Percentiles rank a stretch among this genome's conserved stretches.
Evolutionary conservation across 225 moss, liverwort and hornwort species (phyloP).

Genomic region (Lunularia cruciata): DNA sequence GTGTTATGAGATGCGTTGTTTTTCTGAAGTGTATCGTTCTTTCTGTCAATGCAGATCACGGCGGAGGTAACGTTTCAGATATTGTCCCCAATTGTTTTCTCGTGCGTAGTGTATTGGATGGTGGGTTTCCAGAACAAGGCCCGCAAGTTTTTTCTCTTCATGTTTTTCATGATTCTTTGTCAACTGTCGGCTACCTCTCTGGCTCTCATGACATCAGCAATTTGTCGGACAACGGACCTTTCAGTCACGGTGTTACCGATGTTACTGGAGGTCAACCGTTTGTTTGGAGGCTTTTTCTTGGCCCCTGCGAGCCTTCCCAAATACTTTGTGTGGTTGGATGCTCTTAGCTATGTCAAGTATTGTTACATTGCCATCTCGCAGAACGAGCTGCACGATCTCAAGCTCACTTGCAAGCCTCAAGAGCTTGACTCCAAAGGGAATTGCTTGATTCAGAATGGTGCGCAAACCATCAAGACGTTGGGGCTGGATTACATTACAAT

Average conservation of each 20-base stretch:
- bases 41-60: conserved; percentile 53
- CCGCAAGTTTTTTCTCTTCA: conserved; percentile 77
- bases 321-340: conserved; percentile 76
- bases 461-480: conserved; percentile 55
- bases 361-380: conserved; percentile 84
- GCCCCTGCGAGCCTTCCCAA: conserved; percentile 68
- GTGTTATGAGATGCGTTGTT: no score
- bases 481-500: conserved; percentile 68
- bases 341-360: conserved; percentile 82
- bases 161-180: conserved; percentile 80
- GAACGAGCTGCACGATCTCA: conserved; percentile 61
- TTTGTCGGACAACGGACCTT: conserved; percentile 81
- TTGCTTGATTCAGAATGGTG: conserved; percentile 55
- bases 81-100: conserved; percentile 75
- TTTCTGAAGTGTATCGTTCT: background rate
- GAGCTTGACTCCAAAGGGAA: conserved; percentile 48
- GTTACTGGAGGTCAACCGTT: conserved; percentile 71
- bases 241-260: conserved; percentile 80
- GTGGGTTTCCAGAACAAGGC: conserved; percentile 71
- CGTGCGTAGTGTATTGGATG: conserved; percentile 87
- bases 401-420: conserved; percentile 46
- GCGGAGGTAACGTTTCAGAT: conserved; percentile 75
- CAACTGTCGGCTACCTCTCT: conserved; percentile 81
- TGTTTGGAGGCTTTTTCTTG: conserved; percentile 80
- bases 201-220: conserved; percentile 77